Evolutionary conservation across 2,329 filamentous ascomycete species (phyloP).

Genomic region (Penicillium hesseltinei): DNA sequence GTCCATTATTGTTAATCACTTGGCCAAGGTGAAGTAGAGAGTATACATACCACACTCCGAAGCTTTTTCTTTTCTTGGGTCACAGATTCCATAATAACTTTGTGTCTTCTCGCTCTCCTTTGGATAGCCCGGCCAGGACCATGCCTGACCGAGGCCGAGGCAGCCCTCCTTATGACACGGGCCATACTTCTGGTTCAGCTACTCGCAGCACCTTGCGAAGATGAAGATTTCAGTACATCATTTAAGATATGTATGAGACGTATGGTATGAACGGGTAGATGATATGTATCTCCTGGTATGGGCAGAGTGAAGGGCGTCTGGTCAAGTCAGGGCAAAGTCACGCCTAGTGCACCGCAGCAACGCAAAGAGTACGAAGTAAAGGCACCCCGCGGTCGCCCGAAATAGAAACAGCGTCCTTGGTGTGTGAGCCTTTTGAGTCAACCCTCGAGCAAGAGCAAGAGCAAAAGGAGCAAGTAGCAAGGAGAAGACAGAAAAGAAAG

Average conservation of each 20-base stretch:
- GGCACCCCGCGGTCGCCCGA: background rate
- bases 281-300: background rate
- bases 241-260: background rate
- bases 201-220: constrained; percentile 20
- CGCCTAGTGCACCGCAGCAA: background rate
- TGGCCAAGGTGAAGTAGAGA: background rate
- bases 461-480: background rate
- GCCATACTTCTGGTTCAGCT: constrained; percentile 33
- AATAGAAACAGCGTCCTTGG: background rate
- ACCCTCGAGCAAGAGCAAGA: background rate
- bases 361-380: background rate
- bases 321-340: background rate
- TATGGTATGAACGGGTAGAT: background rate
- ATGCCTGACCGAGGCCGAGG: constrained; percentile 35
- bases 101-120: constrained; percentile 48
- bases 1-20: constrained; percentile 34
- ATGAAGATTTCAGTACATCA: constrained; percentile 19
- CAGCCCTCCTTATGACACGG: constrained; percentile 36
- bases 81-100: constrained; percentile 58
- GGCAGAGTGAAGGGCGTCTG: background rate
- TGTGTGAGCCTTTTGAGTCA: background rate
- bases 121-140: constrained; percentile 34
- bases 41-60: constrained; percentile 48
- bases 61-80: constrained; percentile 62
- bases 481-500: background rate